phyloP scores from a whole-genome alignment of 768 basidiomycete species.

The Nidula microcarpa region DNA sequence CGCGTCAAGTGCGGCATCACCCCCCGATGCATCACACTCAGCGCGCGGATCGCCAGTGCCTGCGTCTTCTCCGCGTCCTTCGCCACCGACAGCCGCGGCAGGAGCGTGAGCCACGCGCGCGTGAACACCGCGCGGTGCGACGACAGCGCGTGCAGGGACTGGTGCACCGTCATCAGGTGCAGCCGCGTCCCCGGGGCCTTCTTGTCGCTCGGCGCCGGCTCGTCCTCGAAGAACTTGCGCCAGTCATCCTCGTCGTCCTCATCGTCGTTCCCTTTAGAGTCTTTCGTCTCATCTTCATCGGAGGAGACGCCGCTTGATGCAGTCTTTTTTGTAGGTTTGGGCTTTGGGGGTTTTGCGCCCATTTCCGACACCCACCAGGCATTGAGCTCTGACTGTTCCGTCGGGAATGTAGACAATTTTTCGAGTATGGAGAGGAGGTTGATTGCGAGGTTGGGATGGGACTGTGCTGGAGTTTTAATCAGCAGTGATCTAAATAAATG shows the following conservation, averaged over 20 bases:
- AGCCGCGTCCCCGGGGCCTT: conserved; percentile 43
- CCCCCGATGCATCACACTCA: conserved; percentile 79
- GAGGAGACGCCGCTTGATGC: conserved; percentile 22
- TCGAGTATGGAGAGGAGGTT: conserved; percentile 66
- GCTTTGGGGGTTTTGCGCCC: conserved; percentile 49
- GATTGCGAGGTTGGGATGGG: conserved; percentile 31
- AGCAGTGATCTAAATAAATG: conserved; percentile 22
- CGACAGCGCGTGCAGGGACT: conserved; percentile 70
- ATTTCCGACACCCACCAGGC: conserved; percentile 79
- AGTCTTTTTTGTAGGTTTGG: conserved; percentile 35
- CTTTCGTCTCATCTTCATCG: conserved; percentile 30
- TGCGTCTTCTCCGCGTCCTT: conserved; percentile 30
- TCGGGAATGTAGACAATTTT: conserved; percentile 70
- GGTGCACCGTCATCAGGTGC: conserved; percentile 68
- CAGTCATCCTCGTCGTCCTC: conserved; percentile 54
- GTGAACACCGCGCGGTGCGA: conserved; percentile 84
- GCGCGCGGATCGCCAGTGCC: conserved; percentile 46
- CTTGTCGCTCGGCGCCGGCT: conserved; percentile 27
- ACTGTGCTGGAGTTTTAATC: conserved; percentile 20
- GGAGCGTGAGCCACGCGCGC: conserved; percentile 70
- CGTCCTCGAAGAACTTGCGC: conserved; percentile 82
- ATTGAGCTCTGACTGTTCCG: conserved; percentile 62
- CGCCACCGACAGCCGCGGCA: conserved; percentile 52
- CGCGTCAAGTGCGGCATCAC: conserved; percentile 82
- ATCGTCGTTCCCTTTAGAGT: conserved; percentile 24